Conservation (phyloP, 306 rosid genomes). For the Lathyrus sativus region DNA sequence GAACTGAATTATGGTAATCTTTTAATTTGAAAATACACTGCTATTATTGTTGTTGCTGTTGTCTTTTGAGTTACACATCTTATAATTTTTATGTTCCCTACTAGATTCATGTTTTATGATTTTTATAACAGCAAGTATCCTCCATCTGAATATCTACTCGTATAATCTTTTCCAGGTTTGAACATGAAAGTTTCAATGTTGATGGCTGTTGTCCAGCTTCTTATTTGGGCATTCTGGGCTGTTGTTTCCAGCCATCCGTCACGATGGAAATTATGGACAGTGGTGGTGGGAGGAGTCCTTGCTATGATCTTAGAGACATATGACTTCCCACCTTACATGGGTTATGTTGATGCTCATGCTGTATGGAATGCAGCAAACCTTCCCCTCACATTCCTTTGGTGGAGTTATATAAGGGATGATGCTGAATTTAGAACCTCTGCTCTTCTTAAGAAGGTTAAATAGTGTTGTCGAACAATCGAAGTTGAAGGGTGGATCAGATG, state of each 20-base stretch:
- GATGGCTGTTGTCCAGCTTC: slow-evolving; percentile 72
- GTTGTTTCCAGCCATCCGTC: slow-evolving; percentile 61
- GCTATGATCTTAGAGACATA: slow-evolving; percentile 68
- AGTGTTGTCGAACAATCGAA: slow-evolving; percentile 36
- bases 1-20: slow-evolving; percentile 70
- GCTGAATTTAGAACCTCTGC: slow-evolving; percentile 71
- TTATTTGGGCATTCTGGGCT: slow-evolving; percentile 82
- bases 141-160: slow-evolving; percentile 54
- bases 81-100: slow-evolving; percentile 34
- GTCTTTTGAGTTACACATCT: slow-evolving; percentile 22
- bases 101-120: slow-evolving; percentile 63
- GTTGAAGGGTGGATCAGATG: slow-evolving; percentile 47
- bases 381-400: slow-evolving; percentile 85
- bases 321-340: slow-evolving; percentile 90
- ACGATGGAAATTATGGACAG: slow-evolving; percentile 70
- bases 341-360: slow-evolving; percentile 87
- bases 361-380: slow-evolving; percentile 71
- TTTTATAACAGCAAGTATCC: slow-evolving; percentile 60
- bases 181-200: slow-evolving; percentile 68
- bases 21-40: slow-evolving; percentile 26
- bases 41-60: background rate
- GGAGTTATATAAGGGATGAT: slow-evolving; percentile 92
- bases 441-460: slow-evolving; percentile 72
- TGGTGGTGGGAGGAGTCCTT: slow-evolving; percentile 59
- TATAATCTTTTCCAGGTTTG: slow-evolving; percentile 58